Evolutionary conservation across 2,329 filamentous ascomycete genomes (phyloP).

Genomic region (Nigrospora oryzae): DNA sequence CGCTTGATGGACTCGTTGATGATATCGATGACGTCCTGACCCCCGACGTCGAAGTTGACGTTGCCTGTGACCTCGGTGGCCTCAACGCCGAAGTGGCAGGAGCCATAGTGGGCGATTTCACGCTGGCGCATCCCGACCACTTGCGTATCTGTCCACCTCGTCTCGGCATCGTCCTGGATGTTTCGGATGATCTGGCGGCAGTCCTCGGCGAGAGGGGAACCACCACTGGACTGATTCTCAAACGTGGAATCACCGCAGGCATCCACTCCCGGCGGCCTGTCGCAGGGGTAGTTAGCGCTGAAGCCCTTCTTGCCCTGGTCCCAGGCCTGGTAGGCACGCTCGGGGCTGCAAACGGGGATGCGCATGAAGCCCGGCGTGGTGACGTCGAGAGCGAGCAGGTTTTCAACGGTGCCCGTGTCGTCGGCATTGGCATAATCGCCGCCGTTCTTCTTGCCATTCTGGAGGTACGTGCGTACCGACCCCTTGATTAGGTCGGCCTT

Average conservation of each 20-base stretch:
- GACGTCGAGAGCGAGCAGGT: constrained; percentile 13
- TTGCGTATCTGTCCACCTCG: constrained; percentile 5
- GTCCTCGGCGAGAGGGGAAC: constrained; percentile 23
- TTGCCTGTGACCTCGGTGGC: constrained; percentile 14
- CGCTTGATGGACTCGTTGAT: constrained; percentile 19
- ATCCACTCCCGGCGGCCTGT: constrained; percentile 13
- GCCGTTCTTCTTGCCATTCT: constrained; percentile 22
- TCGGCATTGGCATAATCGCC: constrained; percentile 12
- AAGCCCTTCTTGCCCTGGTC: constrained; percentile 9
- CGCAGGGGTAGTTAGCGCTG: constrained; percentile 23
- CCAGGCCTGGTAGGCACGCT: constrained; percentile 23
- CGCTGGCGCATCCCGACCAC: constrained; percentile 6
- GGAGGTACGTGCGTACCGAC: constrained; percentile 14
- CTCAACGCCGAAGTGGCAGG: constrained; percentile 24
- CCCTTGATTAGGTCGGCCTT: constrained; percentile 16
- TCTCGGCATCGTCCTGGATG: constrained; percentile 15
- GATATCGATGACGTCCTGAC: constrained; percentile 25
- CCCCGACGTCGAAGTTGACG: constrained; percentile 11
- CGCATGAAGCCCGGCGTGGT: constrained; percentile 25
- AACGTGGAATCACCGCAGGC: constrained; percentile 21
- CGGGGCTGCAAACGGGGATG: constrained; percentile 27
- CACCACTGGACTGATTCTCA: constrained; percentile 22
- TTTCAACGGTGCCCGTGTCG: constrained; percentile 11
- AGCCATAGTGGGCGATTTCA: constrained; percentile 15
- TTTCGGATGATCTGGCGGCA: constrained; percentile 24